Percentiles rank a stretch among this genome's conserved stretches.
These are phyloP conservation scores for Pseudocercospora ulei DNA, from an alignment of 2,329 filamentous ascomycete species.

Conservation along the genomic window DNA sequence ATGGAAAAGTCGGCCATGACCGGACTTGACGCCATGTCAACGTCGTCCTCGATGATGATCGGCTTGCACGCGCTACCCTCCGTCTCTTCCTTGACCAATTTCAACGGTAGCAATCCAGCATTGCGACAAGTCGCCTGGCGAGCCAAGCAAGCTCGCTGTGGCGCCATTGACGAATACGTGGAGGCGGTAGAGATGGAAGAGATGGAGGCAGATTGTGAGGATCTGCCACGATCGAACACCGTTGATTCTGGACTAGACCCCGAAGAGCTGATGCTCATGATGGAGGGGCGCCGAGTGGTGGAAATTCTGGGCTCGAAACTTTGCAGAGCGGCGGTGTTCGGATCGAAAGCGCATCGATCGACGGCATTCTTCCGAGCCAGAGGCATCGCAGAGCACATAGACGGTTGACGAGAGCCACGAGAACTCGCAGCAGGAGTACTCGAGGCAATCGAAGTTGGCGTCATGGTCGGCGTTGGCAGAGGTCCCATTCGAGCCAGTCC, in stretches of 20 bases:
- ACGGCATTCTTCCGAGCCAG: slow-evolving; percentile 48
- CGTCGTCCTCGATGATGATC: slow-evolving; percentile 30
- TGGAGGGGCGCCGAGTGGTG: slow-evolving; percentile 40
- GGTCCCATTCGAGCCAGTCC: slow-evolving; percentile 47
- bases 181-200: slow-evolving; percentile 45
- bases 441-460: slow-evolving; percentile 46
- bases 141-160: slow-evolving; percentile 42
- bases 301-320: slow-evolving; percentile 39
- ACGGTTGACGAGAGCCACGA: slow-evolving; percentile 45
- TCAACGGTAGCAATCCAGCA: slow-evolving; percentile 37
- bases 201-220: slow-evolving; percentile 48
- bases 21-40: slow-evolving; percentile 29
- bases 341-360: slow-evolving; percentile 48
- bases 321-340: slow-evolving; percentile 35
- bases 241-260: slow-evolving; percentile 53
- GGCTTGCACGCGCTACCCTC: slow-evolving; percentile 25
- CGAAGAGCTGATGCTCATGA: slow-evolving; percentile 47
- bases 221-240: slow-evolving; percentile 50
- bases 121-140: slow-evolving; percentile 46
- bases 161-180: slow-evolving; percentile 41
- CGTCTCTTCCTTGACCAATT: slow-evolving; percentile 24
- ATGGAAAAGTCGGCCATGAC: slow-evolving; percentile 29
- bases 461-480: slow-evolving; percentile 54
- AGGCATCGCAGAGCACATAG: slow-evolving; percentile 51
- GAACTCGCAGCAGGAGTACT: slow-evolving; percentile 55